These are phyloP conservation scores for Candida andamanensis DNA, from an alignment of 805 yeast genomes.

Conservation along the genomic window DNA sequence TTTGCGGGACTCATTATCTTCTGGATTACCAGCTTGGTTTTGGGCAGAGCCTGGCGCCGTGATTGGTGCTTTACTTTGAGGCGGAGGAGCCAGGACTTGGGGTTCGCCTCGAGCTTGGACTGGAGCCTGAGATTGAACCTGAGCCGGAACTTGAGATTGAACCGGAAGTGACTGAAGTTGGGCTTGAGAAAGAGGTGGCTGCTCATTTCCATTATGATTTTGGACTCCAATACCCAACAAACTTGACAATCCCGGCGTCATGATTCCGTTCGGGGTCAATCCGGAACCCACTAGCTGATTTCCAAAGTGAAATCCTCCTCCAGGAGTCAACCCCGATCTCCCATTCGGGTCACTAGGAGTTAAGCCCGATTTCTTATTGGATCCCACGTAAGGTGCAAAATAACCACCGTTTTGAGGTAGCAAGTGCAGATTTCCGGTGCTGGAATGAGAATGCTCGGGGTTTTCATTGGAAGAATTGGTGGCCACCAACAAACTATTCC, in stretches of 20 bases:
- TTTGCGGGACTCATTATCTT: not conserved
- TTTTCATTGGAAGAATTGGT: constrained; percentile 18
- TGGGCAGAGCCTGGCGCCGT: not conserved
- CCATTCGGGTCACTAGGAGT: constrained; percentile 74
- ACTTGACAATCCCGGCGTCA: constrained; percentile 45
- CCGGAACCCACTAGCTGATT: constrained; percentile 24
- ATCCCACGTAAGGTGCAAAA: too few relatives aligned
- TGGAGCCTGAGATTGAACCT: constrained; percentile 5
- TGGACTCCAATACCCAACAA: constrained; percentile 22
- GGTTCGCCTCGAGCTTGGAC: constrained; percentile 4
- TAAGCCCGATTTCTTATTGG: constrained; percentile 50
- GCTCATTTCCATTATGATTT: not conserved
- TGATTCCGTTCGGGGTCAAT: constrained; percentile 36
- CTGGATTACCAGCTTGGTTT: too few relatives aligned
- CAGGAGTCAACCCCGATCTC: constrained; percentile 71
- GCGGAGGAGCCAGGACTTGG: not conserved
- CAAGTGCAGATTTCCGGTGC: not conserved
- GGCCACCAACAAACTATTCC: constrained; percentile 46
- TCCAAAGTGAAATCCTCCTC: constrained; percentile 36
- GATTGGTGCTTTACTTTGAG: not conserved
- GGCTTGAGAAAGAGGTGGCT: constrained; percentile 8
- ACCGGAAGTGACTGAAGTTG: constrained; percentile 6
- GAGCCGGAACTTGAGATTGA: constrained; percentile 3
- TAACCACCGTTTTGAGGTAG: too few relatives aligned
- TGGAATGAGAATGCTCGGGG: not conserved